Base-by-base conservation (phyloP, 768 basidiomycete species). In the Mycena floridula region DNA sequence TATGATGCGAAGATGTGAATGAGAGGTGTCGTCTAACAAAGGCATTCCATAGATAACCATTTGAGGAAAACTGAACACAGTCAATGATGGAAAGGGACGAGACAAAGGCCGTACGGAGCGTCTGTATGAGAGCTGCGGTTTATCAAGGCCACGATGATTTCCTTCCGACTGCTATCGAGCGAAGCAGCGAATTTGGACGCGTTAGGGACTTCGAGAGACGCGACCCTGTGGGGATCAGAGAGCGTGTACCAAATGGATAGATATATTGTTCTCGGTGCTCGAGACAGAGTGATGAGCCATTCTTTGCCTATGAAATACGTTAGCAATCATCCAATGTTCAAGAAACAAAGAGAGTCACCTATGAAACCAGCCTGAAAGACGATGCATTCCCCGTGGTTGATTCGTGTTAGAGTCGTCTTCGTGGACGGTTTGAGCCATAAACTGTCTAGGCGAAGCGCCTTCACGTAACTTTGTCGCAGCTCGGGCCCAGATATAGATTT, bases 281-380 rank as follows among this genome's bases (percentile, higher is more conserved):
- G 62, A 40, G 63, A 61, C 22, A 74, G 61, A 21, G 68, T 69
- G 4, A 76, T 62, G 20, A 79, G 68, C 72, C 73, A 77, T 21
- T 65, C 57, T 12, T 68, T 64, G n/a, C 72, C 74, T n/a, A n/a
- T n/a, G n/a, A n/a, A n/a, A n/a, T n/a, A n/a, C n/a, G n/a, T n/a
- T n/a, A n/a, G n/a, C n/a, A n/a, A n/a, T n/a, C n/a, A n/a, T n/a
- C n/a, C n/a, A n/a, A n/a, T n/a, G n/a, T n/a, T n/a, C n/a, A n/a
- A n/a, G n/a, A n/a, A n/a, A n/a, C n/a, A n/a, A n/a, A n/a, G n/a
- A 78, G 62, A 40, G 16, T 13, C 32, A 7, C 32, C 18, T 13
- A 35, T 7, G 32, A 74, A 61, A 45, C 69, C 69, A 60, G 79
- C 69, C 38, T 68, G 64, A 23, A 66, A 62, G 35, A 74, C 67